Conservation (phyloP, 139 green algal species). For the Raphidocelis subcapitata region DNA sequence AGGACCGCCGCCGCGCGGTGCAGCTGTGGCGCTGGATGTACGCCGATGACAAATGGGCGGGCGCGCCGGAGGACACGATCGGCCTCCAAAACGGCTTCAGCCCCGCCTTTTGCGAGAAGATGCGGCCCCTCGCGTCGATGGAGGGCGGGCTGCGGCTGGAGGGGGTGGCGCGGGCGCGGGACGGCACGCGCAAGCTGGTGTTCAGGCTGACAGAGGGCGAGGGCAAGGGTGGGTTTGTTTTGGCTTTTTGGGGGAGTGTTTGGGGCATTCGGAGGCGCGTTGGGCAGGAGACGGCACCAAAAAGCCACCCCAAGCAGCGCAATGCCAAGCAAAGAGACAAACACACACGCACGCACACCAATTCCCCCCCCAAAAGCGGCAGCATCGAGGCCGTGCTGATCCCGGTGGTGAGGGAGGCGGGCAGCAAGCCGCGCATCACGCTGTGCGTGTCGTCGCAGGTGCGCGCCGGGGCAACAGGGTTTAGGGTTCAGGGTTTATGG, state of each 20-base stretch:
- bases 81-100: conserved; percentile 59
- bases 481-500: too few species aligned
- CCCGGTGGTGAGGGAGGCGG: conserved; percentile 50
- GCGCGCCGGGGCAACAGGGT: too few species aligned
- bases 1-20: conserved; percentile 44
- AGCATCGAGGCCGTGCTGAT: conserved; percentile 83
- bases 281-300: too few species aligned
- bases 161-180: conserved; percentile 44
- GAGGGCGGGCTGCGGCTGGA: conserved; percentile 67
- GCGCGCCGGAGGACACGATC: conserved; percentile 48
- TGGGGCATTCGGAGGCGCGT: too few species aligned
- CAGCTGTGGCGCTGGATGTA: conserved; percentile 91
- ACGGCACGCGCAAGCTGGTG: conserved; percentile 83
- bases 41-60: conserved; percentile 53
- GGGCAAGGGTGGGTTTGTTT: conserved; percentile 34
- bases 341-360: too few species aligned
- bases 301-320: too few species aligned
- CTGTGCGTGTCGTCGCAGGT: conserved; percentile 77
- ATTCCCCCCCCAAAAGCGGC: conserved; percentile 4
- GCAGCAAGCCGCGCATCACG: conserved; percentile 56
- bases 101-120: conserved; percentile 47
- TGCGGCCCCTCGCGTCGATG: conserved; percentile 35
- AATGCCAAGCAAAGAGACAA: too few species aligned
- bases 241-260: conserved; percentile 5
- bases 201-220: conserved; percentile 55